Evolutionary conservation across 2,329 filamentous ascomycete species (phyloP), one percentile per base, ranked within the genome.

Genomic region (Endoconidiophora polonica): DNA sequence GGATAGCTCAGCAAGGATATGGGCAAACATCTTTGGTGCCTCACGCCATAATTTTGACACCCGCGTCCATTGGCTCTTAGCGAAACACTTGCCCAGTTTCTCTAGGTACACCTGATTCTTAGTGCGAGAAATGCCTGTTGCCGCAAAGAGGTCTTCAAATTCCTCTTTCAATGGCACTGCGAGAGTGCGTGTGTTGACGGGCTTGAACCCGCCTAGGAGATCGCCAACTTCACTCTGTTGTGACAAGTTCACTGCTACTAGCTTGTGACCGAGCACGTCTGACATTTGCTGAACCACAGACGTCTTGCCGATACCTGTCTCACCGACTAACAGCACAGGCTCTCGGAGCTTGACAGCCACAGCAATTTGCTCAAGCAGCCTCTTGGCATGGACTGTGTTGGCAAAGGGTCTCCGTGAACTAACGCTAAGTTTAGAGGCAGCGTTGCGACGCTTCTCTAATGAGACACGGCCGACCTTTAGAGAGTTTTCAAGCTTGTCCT

Each of bases 191-290:
- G 91, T 77, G 60, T 90, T 95, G 53, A 98, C 83, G 0, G 91
- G 91, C 62, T 98, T 98, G 68, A 94, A 96, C 0, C 91, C 91
- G 58, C 91, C 93, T 0, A 98, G 71, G 10, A 99, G 68, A 66
- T 99, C 91, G n/a, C 88, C 85, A 39, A 84, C 88, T 65, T 99
- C 93, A 59, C 88, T 96, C 62, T 99, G 93, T 61, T 98, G 93
- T 0, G 91, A 98, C 61, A 99, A 65, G 60, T 99, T 99, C 60
- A 98, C 87, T 2, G 88, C 86, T 0, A 87, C 83, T 10, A 99
- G 74, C 58, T 86, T 93, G 60, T 87, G 83, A 1, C 88, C 86
- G 24, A 95, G 72, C 3, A 82, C 75, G 52, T 83, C 80, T 0
- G 91, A 87, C 50, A 99, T 70, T 60, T 95, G 87, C 62, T 99